phyloP scores from a whole-genome alignment of 2,329 filamentous ascomycete genomes.

The Huntiella decipiens region DNA sequence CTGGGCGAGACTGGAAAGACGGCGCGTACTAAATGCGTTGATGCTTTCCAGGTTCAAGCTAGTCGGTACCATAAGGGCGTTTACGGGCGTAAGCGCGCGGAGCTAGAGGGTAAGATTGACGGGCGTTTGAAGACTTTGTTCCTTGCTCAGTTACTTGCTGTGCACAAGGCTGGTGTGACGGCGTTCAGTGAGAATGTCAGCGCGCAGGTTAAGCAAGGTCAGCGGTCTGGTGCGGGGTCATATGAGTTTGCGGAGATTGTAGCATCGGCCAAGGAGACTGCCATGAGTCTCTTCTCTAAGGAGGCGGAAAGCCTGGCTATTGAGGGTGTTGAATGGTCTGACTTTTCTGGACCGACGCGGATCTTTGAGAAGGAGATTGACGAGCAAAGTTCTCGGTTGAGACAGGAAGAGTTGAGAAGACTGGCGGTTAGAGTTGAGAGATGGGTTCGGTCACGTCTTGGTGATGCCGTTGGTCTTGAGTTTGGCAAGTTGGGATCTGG shows the following conservation, averaged over 20 bases:
- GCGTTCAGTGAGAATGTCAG: conserved; percentile 77
- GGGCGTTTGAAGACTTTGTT: conserved; percentile 74
- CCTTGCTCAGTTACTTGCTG: conserved; percentile 68
- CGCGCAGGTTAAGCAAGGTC: conserved; percentile 71
- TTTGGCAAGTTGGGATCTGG: conserved; percentile 93
- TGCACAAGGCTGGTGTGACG: conserved; percentile 71
- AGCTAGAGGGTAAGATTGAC: conserved; percentile 76
- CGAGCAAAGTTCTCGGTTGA: conserved; percentile 63
- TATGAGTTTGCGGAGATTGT: conserved; percentile 97
- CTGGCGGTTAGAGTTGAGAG: conserved; percentile 79
- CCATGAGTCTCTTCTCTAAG: conserved; percentile 54
- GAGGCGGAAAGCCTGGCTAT: conserved; percentile 60
- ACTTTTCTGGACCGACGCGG: conserved; percentile 60
- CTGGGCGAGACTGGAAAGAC: conserved; percentile 55
- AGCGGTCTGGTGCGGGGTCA: conserved; percentile 61
- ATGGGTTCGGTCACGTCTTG: conserved; percentile 76
- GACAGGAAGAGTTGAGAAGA: conserved; percentile 91
- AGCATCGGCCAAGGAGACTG: conserved; percentile 56
- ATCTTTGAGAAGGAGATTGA: conserved; percentile 83
- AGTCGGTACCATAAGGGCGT: conserved; percentile 95
- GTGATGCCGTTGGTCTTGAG: conserved; percentile 74
- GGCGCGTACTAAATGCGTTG: conserved; percentile 54
- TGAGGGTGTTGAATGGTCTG: conserved; percentile 68
- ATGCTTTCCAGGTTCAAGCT: conserved; percentile 75
- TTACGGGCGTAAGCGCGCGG: conserved; percentile 65